Evolutionary conservation across 1,284 basidiomycete genomes (phyloP), one percentile per base, ranked within the genome.

Genomic region (Rhodotorula sp.): DNA sequence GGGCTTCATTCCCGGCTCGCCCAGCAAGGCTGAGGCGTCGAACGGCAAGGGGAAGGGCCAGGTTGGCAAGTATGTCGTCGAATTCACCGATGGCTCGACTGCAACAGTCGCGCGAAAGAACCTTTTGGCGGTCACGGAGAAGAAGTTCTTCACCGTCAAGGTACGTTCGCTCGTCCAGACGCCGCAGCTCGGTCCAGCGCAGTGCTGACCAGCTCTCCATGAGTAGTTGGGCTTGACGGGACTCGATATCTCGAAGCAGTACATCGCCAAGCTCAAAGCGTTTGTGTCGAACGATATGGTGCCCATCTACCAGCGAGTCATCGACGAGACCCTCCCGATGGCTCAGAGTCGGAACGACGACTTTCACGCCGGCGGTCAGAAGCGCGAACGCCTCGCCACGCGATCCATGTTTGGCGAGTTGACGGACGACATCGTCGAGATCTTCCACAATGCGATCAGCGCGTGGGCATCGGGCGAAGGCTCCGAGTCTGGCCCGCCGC

Each of bases 401-500:
- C 48, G 22, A 22, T 59, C 68, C 8, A 33, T 62, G 4, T 70
- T 63, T 22, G 71, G 71, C 61, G 71, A 73, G 49, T 44, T 64
- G 24, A 24, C 54, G 1, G 29, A 53, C 29, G 55, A 68, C 14
- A 15, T 62, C 22, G 45, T 68, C 58, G 68, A 68, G 14, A 33
- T 22, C 4, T 30, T 73, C 45, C 60, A 54, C 12, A 55, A 68
- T 5, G 54, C 37, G 42, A 60, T 73, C 44, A 4, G 26, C 20
- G 5, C 2, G 6, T 73, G 68, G 68, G 33, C 57, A 20, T 6
- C 20, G 20, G 63, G 58, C 17, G 65, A 12, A 24, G 46, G 48
- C 10, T 56, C 37, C 26, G 33, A 24, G 17, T 61, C 57, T 0
- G 29, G 20, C 7, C 68, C 63, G 1, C 68, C 66, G 20, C 55